Evolutionary conservation across 2,329 filamentous ascomycete species (phyloP), one percentile per base, ranked within the genome.

Genomic region (Aspergillus fischeri): DNA sequence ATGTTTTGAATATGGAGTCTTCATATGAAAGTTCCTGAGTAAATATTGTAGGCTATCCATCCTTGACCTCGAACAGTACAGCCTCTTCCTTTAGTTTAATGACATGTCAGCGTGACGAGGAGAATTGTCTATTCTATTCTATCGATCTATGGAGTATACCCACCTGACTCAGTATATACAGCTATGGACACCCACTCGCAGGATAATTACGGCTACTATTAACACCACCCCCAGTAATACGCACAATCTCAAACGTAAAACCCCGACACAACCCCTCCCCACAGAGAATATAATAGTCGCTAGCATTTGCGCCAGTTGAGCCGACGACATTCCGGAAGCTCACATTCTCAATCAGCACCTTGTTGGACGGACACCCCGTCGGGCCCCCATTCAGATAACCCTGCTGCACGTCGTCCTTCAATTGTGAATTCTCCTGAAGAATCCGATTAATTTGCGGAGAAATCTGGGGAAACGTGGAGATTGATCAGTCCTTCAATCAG

Each of bases 351-450:
- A 78, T 76, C 2, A 61, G 62, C 2, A 78, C 74, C 2, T 74
- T 74, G 51, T 75, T 76, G 1, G 70, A 70, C 4, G 75, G 70
- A 7, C 58, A 59, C 1, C 75, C 75, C 4, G 71, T 76, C 3
- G 75, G 66, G 3, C 75, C 74, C 10, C 75, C 80, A 60, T 82
- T 82, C 53, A 79, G 64, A 61, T 82, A 83, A 63, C 82, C 80
- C 69, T 82, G 79, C 68, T 81, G 73, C 45, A 82, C 72, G 57
- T 80, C 78, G 56, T 35, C 32, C 32, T 17, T 35, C 32, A 35
- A 17, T 35, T 14, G 14, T 5, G 6, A 7, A 35, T 3, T 35
- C 14, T 5, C 14, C 32, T 35, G 32, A 4, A 35, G 32, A 17
- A 35, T 2, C 29, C 5, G 11, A 14, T 5, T 35, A 14, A 17